Evolutionary conservation across 2,329 filamentous ascomycete species (phyloP), one percentile per base, ranked within the genome.

Genomic region (Paraconiothyrium sp.): DNA sequence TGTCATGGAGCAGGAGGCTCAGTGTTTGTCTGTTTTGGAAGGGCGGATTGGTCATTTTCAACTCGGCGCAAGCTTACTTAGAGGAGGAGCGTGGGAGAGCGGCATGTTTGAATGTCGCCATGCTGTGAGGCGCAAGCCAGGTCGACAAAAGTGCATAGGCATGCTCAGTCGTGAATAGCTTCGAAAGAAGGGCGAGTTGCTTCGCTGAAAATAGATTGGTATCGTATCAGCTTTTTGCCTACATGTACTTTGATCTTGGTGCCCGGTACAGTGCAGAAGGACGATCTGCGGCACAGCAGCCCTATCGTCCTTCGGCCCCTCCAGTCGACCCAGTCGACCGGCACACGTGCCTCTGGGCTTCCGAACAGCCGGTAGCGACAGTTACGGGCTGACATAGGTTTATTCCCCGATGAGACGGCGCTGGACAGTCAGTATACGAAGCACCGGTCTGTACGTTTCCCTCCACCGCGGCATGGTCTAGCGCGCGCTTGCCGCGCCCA

Each of bases 131-230:
- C 43, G 46, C 46, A n/a, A 24, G 46, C 24, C 24, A 32, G 30
- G 46, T 13, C 2, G 46, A n/a, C 13, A 48, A 48, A 48, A 30
- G 46, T 32, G 46, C 24, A 48, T 22, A 20, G 46, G 13, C 24
- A 48, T 20, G 24, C 24, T 24, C 6, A 48, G 41, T 22, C 8
- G 46, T 27, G 46, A 48, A n/a, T 30, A 48, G 46, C 46, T 14
- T 9, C 11, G 16, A 32, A 48, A 48, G 5, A 48, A 48, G 24
- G n/a, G 46, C 30, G 30, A n/a, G 3, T n/a, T 48, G 24, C 24
- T 48, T 16, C n/a, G 30, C 11, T 54, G n/a, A 43, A 46, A 46
- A 54, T 54, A 54, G 50, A 54, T 27, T 54, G 50, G 35, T 32
- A 16, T 32, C 30, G 14, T 16, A 30, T 48, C 9, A n/a, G 24